phyloP scores from a whole-genome alignment of 1,139 yeast species.

The Yamadazyma oceani region DNA sequence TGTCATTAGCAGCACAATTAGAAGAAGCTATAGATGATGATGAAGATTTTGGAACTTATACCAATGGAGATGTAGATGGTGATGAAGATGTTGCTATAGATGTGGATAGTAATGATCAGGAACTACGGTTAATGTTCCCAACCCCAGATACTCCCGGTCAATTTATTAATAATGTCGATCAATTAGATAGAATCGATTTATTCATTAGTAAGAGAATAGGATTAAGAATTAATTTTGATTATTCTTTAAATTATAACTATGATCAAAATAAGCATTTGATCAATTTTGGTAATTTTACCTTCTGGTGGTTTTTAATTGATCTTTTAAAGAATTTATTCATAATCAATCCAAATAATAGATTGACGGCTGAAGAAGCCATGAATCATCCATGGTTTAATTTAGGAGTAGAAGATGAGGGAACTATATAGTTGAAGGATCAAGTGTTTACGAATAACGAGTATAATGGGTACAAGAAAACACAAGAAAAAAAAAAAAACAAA shows the following conservation, averaged over 20 bases:
- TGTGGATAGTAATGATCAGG: conserved; percentile 23
- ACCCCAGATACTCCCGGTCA: conserved; percentile 41
- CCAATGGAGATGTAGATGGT: conserved; percentile 20
- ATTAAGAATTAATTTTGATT: conserved; percentile 41
- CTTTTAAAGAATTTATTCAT: conserved; percentile 59
- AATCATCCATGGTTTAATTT: conserved; percentile 75
- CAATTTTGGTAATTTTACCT: conserved; percentile 56
- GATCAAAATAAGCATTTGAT: conserved; percentile 40
- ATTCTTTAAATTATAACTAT: conserved; percentile 41
- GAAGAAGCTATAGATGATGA: conserved; percentile 15
- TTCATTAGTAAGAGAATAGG: conserved; percentile 43
- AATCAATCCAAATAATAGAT: conserved; percentile 62
- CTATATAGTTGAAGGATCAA: conserved; percentile 17
- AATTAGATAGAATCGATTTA: conserved; percentile 51
- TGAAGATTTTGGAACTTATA: no score
- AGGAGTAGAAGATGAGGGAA: conserved; percentile 80
- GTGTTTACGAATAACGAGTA: no score
- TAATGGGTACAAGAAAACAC: no score
- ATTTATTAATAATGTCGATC: conserved; percentile 52
- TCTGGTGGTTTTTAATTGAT: conserved; percentile 78
- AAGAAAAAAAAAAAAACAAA: no score
- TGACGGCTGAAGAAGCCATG: conserved; percentile 68
- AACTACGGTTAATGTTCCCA: conserved; percentile 35
- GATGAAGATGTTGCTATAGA: conserved; percentile 24
- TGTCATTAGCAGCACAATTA: neutral